Evolutionary conservation across 2,329 filamentous ascomycete genomes (phyloP), one percentile per base, ranked within the genome.

Genomic region (Nemania serpens): DNA sequence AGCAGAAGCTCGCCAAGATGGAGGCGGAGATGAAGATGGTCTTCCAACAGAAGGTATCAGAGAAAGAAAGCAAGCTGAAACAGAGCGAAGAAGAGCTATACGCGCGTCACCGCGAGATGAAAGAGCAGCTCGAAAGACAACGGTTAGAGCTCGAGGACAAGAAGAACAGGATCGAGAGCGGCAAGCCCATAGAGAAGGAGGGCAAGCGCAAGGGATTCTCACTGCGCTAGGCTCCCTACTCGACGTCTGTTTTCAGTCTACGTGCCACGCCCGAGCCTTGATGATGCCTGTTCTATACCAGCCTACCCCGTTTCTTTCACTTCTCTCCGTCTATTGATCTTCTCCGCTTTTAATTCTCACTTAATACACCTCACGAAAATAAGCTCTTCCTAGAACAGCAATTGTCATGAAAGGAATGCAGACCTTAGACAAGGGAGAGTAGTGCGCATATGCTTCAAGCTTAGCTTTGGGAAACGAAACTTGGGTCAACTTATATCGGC

Each of bases 11-110:
- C 71, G 92, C 94, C 79, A 99, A 99, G 91, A 99, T 99, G 95
- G 95, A 99, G 81, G 88, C 93, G 74, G 95, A 99, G 80, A 99
- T 99, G 95, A 99, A 99, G 91, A 97, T 97, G 91, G 95, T 99
- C 70, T 99, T 99, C 92, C 95, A 98, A 79, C 95, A 99, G 78
- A 99, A 99, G 90, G 95, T 99, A 34, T 88, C 92, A 69, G 95
- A 99, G 80, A 99, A 99, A 85, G 95, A 99, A 82, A 97, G 92
- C 87, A 99, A 99, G 82, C 84, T 99, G 77, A 96, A 96, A 83
- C 95, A 98, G 82, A 97, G 93, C 84, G 95, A 99, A 80, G 95
- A 99, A 78, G 95, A 99, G 84, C 83, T 99, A 61, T 98, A 98
- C 75, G 93, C 95, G 69, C 90, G 95, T 72, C 95, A 99, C 83